Evolutionary conservation across 768 basidiomycete species (phyloP).

Genomic region (Mycena pura): DNA sequence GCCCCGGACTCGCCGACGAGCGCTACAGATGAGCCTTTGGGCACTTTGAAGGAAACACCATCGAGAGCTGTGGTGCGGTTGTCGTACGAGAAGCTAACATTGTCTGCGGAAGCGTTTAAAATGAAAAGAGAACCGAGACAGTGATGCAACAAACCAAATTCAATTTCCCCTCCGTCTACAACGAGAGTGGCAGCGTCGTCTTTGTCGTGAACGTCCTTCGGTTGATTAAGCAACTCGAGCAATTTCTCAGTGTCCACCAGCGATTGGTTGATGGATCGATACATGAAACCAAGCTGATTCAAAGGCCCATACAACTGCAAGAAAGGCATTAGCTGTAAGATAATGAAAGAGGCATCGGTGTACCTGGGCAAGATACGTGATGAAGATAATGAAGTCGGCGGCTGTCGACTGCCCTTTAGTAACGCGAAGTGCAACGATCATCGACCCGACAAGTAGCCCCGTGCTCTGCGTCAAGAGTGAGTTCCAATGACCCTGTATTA

Average conservation of each 20-base stretch:
- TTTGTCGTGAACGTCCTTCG: slow-evolving; percentile 84
- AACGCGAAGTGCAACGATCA: slow-evolving; percentile 79
- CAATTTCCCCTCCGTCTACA: slow-evolving; percentile 79
- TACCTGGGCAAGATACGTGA: slow-evolving; percentile 83
- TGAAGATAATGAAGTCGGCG: slow-evolving; percentile 78
- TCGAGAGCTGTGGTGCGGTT: slow-evolving; percentile 71
- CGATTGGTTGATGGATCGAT: slow-evolving; percentile 77
- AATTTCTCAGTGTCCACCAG: slow-evolving; percentile 87
- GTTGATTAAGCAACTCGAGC: slow-evolving; percentile 79
- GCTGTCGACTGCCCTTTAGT: slow-evolving; percentile 57
- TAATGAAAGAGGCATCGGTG: slow-evolving; percentile 18
- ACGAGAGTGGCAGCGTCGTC: slow-evolving; percentile 77
- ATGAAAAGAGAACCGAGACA: not conserved
- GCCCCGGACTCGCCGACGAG: slow-evolving; percentile 86
- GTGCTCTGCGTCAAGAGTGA: slow-evolving; percentile 53
- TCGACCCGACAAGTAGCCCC: slow-evolving; percentile 81
- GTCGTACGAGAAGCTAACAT: slow-evolving; percentile 90
- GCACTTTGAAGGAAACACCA: slow-evolving; percentile 86
- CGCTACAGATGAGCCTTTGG: slow-evolving; percentile 86
- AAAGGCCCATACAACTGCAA: slow-evolving; percentile 73
- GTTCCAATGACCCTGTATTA: not conserved
- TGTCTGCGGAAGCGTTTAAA: slow-evolving; percentile 51
- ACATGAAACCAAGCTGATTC: slow-evolving; percentile 79
- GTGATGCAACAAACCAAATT: slow-evolving; percentile 68
- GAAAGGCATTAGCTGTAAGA: not conserved